Evolutionary conservation across 768 basidiomycete genomes (phyloP), one percentile per base, ranked within the genome.

Genomic region (Leucocoprinus sp.): DNA sequence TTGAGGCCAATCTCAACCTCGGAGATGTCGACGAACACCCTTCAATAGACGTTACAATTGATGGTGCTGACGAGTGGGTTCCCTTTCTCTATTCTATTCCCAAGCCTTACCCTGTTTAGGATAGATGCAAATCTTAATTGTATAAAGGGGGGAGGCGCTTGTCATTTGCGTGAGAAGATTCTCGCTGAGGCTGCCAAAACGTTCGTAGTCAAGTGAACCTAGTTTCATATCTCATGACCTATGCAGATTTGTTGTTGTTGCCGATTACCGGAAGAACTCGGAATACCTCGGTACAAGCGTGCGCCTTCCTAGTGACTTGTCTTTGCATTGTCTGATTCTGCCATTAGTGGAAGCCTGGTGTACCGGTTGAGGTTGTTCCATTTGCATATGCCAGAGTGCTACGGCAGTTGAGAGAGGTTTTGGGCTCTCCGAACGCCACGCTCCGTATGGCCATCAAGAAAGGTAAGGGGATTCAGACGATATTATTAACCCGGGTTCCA

Each of bases 111-210:
- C 22, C 36, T 23, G 31, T 5, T 23, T 58, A 95, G 93, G 66
- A 91, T 96, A 18, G 93, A 97, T 61, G 63, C 72, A 33, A 63
- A 78, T 31, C 70, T 99, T 42, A 93, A 98, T 64, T 87, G 87
- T 50, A 93, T 99, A 67, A 98, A 99, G 66, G 95, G 90, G 5
- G 95, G 95, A 46, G 95, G 95, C 2, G 95, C 92, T 1, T 97
- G 95, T 61, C 96, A 98, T 54, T 67, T 98, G 27, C 78, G 93
- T 22, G 96, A 99, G 66, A 99, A 99, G 63, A 93, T 99, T 5
- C 76, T 99, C 11, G 96, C 96, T 1, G 96, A 99, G 62, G 93
- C 93, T 24, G 96, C 96, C 8, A 74, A 75, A 50, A 91, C 85
- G 79, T 89, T 46, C 48, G 80, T 67, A 8, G 23, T 33, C 26